Percentiles rank a stretch among this genome's conserved stretches.
Conservation (phyloP, 257 asterid genomes). For the Salvia miltiorrhiza region DNA sequence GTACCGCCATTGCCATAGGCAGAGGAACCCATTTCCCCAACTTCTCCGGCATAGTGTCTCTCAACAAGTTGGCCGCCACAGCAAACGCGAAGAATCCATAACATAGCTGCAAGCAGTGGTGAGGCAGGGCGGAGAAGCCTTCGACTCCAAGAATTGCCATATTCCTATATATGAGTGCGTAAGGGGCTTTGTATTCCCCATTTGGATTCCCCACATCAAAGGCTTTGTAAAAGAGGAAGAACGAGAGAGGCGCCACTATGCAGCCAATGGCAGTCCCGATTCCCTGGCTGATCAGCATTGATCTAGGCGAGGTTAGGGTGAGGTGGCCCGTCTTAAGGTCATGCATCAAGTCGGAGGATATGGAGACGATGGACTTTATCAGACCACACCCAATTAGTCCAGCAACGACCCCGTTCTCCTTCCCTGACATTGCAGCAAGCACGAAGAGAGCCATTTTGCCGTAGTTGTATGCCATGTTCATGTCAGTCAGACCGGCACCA, state of each 20-base stretch:
- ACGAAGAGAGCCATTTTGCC: constrained; percentile 37
- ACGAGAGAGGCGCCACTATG: constrained; percentile 33
- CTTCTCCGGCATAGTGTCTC: constrained; percentile 29
- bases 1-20: constrained; percentile 55
- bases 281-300: constrained; percentile 43
- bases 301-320: constrained; percentile 39
- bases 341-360: constrained; percentile 44
- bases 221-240: constrained; percentile 45
- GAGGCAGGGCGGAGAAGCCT: constrained; percentile 50
- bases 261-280: constrained; percentile 43
- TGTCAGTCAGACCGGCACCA: constrained; percentile 37
- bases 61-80: constrained; percentile 27
- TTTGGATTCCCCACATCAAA: constrained; percentile 38
- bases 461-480: constrained; percentile 34
- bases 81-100: constrained; percentile 43
- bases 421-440: constrained; percentile 28
- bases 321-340: constrained; percentile 46
- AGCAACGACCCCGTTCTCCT: constrained; percentile 33
- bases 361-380: constrained; percentile 42
- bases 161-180: constrained; percentile 41
- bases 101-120: constrained; percentile 42
- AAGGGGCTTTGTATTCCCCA: constrained; percentile 45
- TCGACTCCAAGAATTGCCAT: constrained; percentile 54
- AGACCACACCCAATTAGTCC: constrained; percentile 40
- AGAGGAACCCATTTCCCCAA: constrained; percentile 39